These are phyloP conservation scores for Penicillium polonicum DNA, from an alignment of 2,329 filamentous ascomycete genomes.

Conservation along the genomic window DNA sequence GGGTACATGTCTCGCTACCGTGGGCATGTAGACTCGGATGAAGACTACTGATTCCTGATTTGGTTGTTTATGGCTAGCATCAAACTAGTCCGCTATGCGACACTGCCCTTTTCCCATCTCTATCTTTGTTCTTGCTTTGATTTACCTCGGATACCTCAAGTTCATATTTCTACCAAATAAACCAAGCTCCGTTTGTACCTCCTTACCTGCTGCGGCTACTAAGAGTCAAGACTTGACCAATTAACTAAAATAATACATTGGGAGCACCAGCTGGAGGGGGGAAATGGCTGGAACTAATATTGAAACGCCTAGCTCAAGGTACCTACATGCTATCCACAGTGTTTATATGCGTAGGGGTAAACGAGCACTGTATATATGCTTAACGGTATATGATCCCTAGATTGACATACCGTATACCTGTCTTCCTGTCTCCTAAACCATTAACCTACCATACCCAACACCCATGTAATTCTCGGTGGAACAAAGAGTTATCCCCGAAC, in stretches of 20 bases:
- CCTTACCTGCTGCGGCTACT: not conserved
- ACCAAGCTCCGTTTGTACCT: not conserved
- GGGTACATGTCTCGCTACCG: conserved; percentile 22
- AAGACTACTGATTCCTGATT: conserved; percentile 20
- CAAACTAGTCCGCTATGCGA: not conserved
- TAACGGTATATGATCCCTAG: no score
- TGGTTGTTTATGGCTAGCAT: not conserved
- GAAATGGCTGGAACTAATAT: no score
- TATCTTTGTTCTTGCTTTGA: not conserved
- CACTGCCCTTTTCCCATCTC: not conserved
- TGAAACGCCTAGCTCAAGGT: not conserved
- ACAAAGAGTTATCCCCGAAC: not conserved
- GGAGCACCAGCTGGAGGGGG: not conserved
- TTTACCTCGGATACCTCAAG: not conserved
- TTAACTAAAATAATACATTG: no score
- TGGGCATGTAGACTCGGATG: conserved; percentile 31
- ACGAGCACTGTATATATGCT: not conserved
- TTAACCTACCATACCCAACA: not conserved
- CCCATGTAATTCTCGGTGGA: not conserved
- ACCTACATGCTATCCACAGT: not conserved
- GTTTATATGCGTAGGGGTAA: not conserved
- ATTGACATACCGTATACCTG: not conserved
- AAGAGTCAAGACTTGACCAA: not conserved
- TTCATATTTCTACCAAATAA: not conserved
- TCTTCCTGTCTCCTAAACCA: not conserved